A percentile compares a stretch with the other conserved stretches of the same genome.
Evolutionary conservation across 768 basidiomycete genomes (phyloP).

Genomic region (Hericium erinaceus): DNA sequence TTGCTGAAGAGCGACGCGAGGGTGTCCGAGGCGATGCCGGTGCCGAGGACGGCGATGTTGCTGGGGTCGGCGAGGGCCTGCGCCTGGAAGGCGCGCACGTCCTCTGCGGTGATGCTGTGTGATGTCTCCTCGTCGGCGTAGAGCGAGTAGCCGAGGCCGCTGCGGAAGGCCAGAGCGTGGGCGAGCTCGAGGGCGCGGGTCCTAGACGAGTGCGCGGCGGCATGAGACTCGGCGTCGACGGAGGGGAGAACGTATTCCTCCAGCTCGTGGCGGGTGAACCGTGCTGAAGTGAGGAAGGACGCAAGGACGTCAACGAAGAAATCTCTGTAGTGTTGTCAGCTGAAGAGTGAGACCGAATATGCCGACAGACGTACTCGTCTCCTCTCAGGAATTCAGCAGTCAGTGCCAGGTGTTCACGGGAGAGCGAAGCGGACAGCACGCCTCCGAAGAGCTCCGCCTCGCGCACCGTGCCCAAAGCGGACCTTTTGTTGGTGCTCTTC

Average conservation of each 20-base stretch:
- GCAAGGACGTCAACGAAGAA: conserved; percentile 89
- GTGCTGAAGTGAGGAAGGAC: conserved; percentile 73
- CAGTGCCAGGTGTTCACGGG: conserved; percentile 84
- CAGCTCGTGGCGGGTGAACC: conserved; percentile 72
- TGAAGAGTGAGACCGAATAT: not conserved
- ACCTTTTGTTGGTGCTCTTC: conserved; percentile 83
- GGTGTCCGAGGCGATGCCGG: conserved; percentile 66
- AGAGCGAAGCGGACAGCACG: conserved; percentile 73
- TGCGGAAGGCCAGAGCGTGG: conserved; percentile 87
- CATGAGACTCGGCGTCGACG: conserved; percentile 58
- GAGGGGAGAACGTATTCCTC: conserved; percentile 65
- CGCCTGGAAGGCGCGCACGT: conserved; percentile 67
- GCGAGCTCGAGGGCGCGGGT: conserved; percentile 77
- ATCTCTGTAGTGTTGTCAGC: conserved; percentile 33
- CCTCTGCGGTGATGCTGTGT: conserved; percentile 46
- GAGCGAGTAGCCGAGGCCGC: conserved; percentile 85
- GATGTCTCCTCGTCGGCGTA: conserved; percentile 61
- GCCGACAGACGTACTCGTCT: conserved; percentile 74
- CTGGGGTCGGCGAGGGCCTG: conserved; percentile 70
- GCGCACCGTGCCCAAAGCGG: conserved; percentile 82
- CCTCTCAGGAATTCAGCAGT: conserved; percentile 93
- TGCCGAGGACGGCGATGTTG: conserved; percentile 71
- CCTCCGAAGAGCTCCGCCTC: conserved; percentile 94
- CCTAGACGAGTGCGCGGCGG: conserved; percentile 50
- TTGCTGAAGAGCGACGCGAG: conserved; percentile 60